These are phyloP conservation scores for Ceratocystis huliohia DNA, from an alignment of 2,329 filamentous ascomycete species.

Conservation along the genomic window DNA sequence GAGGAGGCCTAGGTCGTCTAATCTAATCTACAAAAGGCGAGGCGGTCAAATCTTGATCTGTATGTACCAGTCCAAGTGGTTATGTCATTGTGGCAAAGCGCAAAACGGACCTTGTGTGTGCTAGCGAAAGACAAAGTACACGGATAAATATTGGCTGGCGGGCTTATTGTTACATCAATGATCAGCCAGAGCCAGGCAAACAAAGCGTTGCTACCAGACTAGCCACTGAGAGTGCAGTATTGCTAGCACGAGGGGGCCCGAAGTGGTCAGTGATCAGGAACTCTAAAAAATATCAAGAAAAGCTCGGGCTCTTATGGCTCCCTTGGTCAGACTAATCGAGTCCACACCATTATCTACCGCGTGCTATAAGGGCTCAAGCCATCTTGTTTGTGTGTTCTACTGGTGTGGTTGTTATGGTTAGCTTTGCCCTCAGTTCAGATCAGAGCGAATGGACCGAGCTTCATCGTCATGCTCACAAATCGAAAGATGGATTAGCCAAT, in stretches of 20 bases:
- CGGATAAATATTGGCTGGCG: not conserved
- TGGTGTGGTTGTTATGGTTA: not conserved
- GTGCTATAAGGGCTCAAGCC: not conserved
- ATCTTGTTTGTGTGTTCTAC: not conserved
- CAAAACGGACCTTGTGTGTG: not conserved
- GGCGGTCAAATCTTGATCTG: too few species aligned
- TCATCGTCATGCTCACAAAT: not conserved
- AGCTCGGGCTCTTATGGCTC: not conserved
- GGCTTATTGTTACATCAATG: conserved; percentile 3
- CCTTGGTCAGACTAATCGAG: not conserved
- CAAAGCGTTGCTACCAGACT: not conserved
- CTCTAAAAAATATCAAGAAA: not conserved
- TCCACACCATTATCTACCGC: not conserved
- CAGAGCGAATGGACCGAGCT: conserved; percentile 7
- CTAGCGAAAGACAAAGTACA: not conserved
- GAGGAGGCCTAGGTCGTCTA: not conserved
- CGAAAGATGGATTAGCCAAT: conserved; percentile 11
- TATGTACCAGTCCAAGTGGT: not conserved
- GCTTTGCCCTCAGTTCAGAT: not conserved
- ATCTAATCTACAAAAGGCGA: not conserved
- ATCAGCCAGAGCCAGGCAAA: not conserved
- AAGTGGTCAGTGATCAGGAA: not conserved
- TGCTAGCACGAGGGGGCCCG: conserved; percentile 2
- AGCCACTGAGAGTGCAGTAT: conserved; percentile 8
- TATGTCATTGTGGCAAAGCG: conserved; percentile 3